A percentile compares a stretch with the other conserved stretches of the same genome.
phyloP scores from a whole-genome alignment of 2,329 filamentous ascomycete genomes.

The Gaeumannomyces tritici region DNA sequence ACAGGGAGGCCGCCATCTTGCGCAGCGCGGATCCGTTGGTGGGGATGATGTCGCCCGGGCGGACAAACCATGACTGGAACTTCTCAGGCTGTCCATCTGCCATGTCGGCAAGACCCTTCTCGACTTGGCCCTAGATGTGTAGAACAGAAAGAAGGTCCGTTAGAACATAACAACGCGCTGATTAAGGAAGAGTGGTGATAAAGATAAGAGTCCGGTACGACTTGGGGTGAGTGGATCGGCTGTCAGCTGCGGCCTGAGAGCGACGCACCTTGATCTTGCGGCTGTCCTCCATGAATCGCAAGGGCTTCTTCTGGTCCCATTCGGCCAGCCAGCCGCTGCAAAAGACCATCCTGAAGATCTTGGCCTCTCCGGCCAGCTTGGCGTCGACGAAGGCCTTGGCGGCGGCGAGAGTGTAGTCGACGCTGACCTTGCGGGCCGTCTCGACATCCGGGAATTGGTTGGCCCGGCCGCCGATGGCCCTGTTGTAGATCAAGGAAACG shows the following conservation, averaged over 20 bases:
- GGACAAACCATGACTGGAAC: conserved; percentile 26
- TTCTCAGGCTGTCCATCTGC: conserved; percentile 19
- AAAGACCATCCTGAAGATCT: conserved; percentile 29
- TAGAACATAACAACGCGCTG: too few relatives aligned
- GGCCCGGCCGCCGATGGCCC: conserved; percentile 33
- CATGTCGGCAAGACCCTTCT: conserved; percentile 27
- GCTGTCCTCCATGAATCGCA: conserved; percentile 25
- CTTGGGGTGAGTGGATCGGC: not conserved
- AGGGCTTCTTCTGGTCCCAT: conserved; percentile 21
- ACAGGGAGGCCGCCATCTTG: conserved; percentile 17
- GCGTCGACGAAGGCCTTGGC: conserved; percentile 41
- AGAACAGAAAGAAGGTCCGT: not conserved
- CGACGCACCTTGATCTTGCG: conserved; percentile 22
- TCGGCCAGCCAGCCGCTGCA: conserved; percentile 27
- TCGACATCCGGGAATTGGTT: conserved; percentile 35
- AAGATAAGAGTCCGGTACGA: too few relatives aligned
- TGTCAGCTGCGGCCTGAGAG: not conserved
- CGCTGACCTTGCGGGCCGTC: conserved; percentile 38
- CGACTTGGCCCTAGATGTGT: conserved; percentile 21
- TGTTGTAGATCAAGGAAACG: conserved; percentile 8
- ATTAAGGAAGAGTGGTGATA: too few relatives aligned
- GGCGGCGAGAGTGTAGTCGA: conserved; percentile 50
- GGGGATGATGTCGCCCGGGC: conserved; percentile 23
- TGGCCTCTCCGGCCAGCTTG: conserved; percentile 15
- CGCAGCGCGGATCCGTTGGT: conserved; percentile 15